Evolutionary conservation across 805 yeast species (phyloP), one percentile per base, ranked within the genome.

Genomic region (Candida corydali): DNA sequence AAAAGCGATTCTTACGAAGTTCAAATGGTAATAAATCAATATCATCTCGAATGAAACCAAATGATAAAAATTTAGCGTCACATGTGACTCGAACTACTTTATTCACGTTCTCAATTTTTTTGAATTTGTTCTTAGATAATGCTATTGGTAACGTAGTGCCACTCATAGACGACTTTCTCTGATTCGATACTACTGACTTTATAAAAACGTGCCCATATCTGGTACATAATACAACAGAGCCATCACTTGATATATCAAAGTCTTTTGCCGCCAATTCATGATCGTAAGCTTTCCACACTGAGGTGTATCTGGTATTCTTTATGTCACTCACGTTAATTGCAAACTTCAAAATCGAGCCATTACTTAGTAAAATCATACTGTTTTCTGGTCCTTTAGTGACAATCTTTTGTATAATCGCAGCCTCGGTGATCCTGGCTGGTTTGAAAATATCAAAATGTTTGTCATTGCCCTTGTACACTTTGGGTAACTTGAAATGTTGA

Each of bases 181-280:
- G 52, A 12, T 41, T 43, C n/a, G 55, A 34, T 30, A 45, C 43
- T n/a, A 32, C 45, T 3, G 59, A 45, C 43, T 61, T 71, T 45
- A 65, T 63, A 46, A 74, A 86, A 0, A 76, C 85, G 16, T 81
- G 72, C 0, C 96, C 96, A 33, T 78, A 77, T 15, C 65, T 55
- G 0, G 93, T 82, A 43, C 83, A 75, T 1, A 89, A 53, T 1
- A 88, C 63, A 2, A 86, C 55, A 0, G 85, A 77, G 0, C 94
- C 94, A 49, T 81, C 84, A 12, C 59, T 63, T 2, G 83, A 74
- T 29, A 81, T 69, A 49, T 80, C 91, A 22, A 84, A 72, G 57
- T 86, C 95, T 3, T 61, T 63, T 32, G 77, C 86, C 38, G 63
- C 66, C 69, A 76, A 60, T 46, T 76, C 80, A 8, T 58, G 54